phyloP scores from a whole-genome alignment of 1,284 basidiomycete species.

The Ceratobasidium sp. region DNA sequence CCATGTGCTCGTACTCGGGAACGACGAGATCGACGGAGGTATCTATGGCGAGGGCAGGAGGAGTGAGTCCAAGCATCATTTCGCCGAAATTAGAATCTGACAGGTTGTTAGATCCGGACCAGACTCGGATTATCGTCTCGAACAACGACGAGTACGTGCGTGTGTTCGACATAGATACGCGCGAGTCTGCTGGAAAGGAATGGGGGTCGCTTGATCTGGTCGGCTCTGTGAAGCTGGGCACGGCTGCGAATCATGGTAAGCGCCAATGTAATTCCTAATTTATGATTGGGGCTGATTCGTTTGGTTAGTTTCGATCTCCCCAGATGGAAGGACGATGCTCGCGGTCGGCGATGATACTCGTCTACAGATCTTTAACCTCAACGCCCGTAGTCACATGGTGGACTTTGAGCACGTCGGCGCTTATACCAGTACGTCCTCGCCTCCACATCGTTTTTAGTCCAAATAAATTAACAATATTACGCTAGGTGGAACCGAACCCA shows the following conservation, averaged over 20 bases:
- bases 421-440: conserved; percentile 66
- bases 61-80: not conserved
- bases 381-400: conserved; percentile 41
- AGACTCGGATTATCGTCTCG: conserved; percentile 82
- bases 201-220: conserved; percentile 61
- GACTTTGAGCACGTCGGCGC: conserved; percentile 47
- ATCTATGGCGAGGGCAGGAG: conserved; percentile 19
- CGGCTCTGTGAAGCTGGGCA: conserved; percentile 67
- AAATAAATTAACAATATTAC: conserved; percentile 50
- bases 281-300: no score
- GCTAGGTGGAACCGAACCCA: conserved; percentile 61
- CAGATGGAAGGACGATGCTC: conserved; percentile 84
- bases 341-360: conserved; percentile 82
- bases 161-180: conserved; percentile 74
- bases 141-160: conserved; percentile 86
- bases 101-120: conserved; percentile 74
- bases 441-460: conserved; percentile 52
- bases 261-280: conserved; percentile 55
- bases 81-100: conserved; percentile 4
- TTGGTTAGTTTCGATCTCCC: conserved; percentile 80
- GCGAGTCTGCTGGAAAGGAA: conserved; percentile 56
- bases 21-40: conserved; percentile 23
- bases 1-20: conserved; percentile 38
- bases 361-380: conserved; percentile 36
- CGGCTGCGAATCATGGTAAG: conserved; percentile 77